Percentiles rank a stretch among this genome's conserved stretches.
Conservation (phyloP, 2,329 filamentous ascomycete species). For the Taxawa tesnikishii region DNA sequence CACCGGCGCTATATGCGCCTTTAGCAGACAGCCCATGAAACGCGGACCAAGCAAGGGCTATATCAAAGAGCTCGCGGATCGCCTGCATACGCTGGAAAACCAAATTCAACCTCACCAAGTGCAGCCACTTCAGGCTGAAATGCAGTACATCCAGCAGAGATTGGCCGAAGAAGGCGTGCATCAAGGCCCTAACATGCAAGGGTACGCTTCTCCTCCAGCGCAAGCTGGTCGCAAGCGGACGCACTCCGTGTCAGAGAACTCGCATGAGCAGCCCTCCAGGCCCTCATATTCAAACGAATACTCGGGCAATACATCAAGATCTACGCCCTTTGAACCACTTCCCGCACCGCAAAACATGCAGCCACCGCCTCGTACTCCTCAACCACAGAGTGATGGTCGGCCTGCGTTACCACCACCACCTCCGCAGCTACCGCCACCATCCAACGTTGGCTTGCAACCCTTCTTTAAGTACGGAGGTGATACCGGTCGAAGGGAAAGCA, state of each 20-base stretch:
- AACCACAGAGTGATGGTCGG: neutral
- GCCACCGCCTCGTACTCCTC: neutral
- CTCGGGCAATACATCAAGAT: no score
- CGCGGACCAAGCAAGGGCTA: conserved; percentile 59
- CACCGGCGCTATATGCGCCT: conserved; percentile 65
- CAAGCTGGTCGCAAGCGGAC: conserved; percentile 5
- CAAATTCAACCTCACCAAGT: conserved; percentile 40
- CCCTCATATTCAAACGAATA: neutral
- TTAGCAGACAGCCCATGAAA: conserved; percentile 80
- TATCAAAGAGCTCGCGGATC: conserved; percentile 82
- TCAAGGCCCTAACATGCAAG: conserved; percentile 7
- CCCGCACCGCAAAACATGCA: neutral
- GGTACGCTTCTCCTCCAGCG: conserved; percentile 1
- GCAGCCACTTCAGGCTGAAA: conserved; percentile 15
- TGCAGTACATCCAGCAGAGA: conserved; percentile 17
- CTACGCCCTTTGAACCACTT: conserved; percentile 1
- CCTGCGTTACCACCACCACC: conserved; percentile 1
- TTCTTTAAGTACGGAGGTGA: conserved; percentile 18
- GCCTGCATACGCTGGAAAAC: conserved; percentile 70
- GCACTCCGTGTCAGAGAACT: conserved; percentile 3
- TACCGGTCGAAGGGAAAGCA: conserved; percentile 15
- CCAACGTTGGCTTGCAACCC: conserved; percentile 13
- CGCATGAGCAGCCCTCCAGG: conserved; percentile 1
- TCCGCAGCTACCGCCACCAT: conserved; percentile 4
- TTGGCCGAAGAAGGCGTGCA: conserved; percentile 13